These are phyloP conservation scores for Tricholoma flavovirens DNA, from an alignment of 768 basidiomycete genomes.

Conservation along the genomic window DNA sequence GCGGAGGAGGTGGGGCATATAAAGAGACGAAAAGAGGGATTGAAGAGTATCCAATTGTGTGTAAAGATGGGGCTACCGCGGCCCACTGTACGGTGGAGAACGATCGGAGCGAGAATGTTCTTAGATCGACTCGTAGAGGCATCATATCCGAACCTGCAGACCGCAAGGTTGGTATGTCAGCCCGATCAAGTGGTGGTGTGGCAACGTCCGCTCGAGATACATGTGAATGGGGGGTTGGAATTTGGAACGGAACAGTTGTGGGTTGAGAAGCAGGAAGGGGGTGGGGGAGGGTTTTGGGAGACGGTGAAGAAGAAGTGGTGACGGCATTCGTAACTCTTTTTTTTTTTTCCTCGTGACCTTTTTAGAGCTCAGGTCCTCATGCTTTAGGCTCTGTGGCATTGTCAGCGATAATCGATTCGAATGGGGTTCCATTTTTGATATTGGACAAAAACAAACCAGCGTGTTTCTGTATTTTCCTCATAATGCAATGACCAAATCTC, in stretches of 20 bases:
- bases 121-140: slow-evolving; percentile 6
- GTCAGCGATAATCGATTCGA: too few relatives aligned
- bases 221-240: neutral
- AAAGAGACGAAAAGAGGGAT: neutral
- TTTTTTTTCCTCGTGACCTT: too few relatives aligned
- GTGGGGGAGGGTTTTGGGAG: neutral
- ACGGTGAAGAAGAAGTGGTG: neutral
- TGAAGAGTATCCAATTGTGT: slow-evolving; percentile 10
- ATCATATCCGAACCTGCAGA: slow-evolving; percentile 13
- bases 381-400: too few relatives aligned
- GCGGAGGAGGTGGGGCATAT: slow-evolving; percentile 1
- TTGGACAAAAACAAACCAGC: too few relatives aligned
- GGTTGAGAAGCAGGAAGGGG: slow-evolving; percentile 11
- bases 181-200: slow-evolving; percentile 13
- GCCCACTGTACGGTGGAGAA: slow-evolving; percentile 11
- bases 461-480: too few relatives aligned
- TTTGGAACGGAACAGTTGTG: slow-evolving; percentile 8
- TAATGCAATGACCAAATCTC: too few relatives aligned
- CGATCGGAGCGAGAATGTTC: slow-evolving; percentile 10
- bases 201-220: slow-evolving; percentile 4
- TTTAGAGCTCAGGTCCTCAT: too few relatives aligned
- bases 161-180: slow-evolving; percentile 13
- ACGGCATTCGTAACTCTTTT: too few relatives aligned
- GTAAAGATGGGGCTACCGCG: slow-evolving; percentile 11
- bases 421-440: too few relatives aligned